These are phyloP conservation scores for Streptanthus diversifolius DNA, from an alignment of 345 rosid genomes.

Conservation along the genomic window DNA sequence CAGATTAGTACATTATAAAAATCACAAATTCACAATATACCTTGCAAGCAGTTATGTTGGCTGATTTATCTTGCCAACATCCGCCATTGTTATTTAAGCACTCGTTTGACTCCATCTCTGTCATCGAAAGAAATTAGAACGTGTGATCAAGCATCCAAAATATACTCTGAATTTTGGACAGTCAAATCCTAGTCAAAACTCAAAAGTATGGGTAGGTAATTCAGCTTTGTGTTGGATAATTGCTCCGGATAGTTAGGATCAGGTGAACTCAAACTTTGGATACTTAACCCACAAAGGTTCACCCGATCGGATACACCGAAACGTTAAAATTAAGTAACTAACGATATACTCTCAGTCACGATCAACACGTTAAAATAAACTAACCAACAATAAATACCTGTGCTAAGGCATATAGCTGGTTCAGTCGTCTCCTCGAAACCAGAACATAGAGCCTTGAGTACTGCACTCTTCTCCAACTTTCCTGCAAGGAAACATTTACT, in stretches of 20 bases:
- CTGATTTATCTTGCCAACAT: constrained; percentile 83
- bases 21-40: constrained; percentile 47
- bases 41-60: constrained; percentile 95
- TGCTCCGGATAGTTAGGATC: too few species aligned
- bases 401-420: constrained; percentile 84
- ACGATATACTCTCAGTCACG: too few species aligned
- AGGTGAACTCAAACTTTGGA: too few species aligned
- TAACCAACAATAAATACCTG: constrained; percentile 90
- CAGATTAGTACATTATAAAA: too few species aligned
- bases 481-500: constrained; percentile 48
- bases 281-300: too few species aligned
- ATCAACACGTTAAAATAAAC: too few species aligned
- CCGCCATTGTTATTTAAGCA: constrained; percentile 93
- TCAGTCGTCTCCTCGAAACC: constrained; percentile 98
- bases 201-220: too few species aligned
- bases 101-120: constrained; percentile 95
- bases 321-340: too few species aligned
- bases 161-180: too few species aligned
- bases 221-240: too few species aligned
- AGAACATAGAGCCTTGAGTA: constrained; percentile 89
- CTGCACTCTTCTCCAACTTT: constrained; percentile 87
- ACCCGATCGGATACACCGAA: too few species aligned
- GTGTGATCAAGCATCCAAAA: background rate
- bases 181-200: background rate
- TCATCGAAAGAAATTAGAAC: too few species aligned